Evolutionary conservation across 768 basidiomycete genomes (phyloP), one percentile per base, ranked within the genome.

Genomic region (Lanmaoa pseudosensibilis): DNA sequence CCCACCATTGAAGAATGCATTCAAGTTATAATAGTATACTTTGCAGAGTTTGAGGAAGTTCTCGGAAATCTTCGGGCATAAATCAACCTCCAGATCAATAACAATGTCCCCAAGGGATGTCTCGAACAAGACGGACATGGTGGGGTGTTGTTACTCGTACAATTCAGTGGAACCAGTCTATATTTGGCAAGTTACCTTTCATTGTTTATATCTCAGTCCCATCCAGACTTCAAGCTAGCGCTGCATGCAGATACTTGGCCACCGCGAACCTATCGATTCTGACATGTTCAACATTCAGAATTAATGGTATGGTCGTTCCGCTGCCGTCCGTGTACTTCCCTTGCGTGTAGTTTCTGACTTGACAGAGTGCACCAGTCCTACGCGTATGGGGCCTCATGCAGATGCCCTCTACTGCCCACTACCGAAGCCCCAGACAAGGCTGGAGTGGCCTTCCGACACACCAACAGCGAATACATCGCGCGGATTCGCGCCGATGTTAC

Each of bases 41-140:
- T 98, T 98, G 77, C 94, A 98, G 55, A 99, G 79, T 73, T 99
- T 99, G 54, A 99, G 83, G 68, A 98, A 98, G 78, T 98, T 99
- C 72, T 92, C 86, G 75, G 90, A 94, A 50, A 87, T 91, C 73
- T 84, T 87, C 2, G 97, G 97, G 73, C 95, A 98, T 38, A 78
- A 77, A 9, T 94, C 92, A 30, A 91, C 87, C 72, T 98, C 93
- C 40, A 99, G 80, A 74, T 98, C 97, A 66, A 98, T 92, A 57
- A 98, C 93, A 54, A 99, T 80, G 75, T 99, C 97, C 55, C 97
- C 97, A 1, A 98, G 77, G 21, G 94, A 98, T 5, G 97, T 99
- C 79, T 98, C 97, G 61, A 98, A 83, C 55, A 99, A 81, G 39
- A 98, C 92, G 56, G 95, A 98, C 97, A 98, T 97, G 46, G 36